A percentile compares a stretch with the other conserved stretches of the same genome.
phyloP scores from a whole-genome alignment of 768 basidiomycete species.

The Suillus alpinus region DNA sequence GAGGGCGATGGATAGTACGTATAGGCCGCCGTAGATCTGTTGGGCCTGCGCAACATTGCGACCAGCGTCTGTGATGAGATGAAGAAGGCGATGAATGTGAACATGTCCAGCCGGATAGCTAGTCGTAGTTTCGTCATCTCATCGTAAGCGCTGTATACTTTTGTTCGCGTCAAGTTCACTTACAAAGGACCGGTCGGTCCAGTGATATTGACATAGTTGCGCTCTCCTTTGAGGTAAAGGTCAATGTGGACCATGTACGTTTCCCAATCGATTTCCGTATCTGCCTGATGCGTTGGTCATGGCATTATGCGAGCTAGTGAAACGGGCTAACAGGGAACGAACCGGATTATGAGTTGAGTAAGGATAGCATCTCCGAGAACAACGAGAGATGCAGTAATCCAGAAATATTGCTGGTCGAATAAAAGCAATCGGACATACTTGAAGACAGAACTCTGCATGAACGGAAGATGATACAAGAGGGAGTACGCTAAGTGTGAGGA shows the following conservation, averaged over 20 bases:
- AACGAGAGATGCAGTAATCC: constrained; percentile 59
- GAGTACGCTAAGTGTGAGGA: too few relatives aligned
- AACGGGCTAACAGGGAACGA: constrained; percentile 71
- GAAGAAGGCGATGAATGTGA: constrained; percentile 72
- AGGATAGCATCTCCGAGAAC: constrained; percentile 75
- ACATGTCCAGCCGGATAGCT: constrained; percentile 97
- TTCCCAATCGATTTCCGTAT: constrained; percentile 98
- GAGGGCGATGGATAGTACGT: constrained; percentile 61
- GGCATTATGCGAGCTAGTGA: constrained; percentile 9
- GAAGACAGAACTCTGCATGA: constrained; percentile 3
- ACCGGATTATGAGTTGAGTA: constrained; percentile 75
- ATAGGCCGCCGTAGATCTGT: constrained; percentile 74
- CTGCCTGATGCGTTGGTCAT: constrained; percentile 41
- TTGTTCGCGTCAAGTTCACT: constrained; percentile 22
- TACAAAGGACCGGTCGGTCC: constrained; percentile 94
- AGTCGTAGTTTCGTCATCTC: background rate
- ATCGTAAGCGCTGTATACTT: background rate
- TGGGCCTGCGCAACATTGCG: constrained; percentile 64
- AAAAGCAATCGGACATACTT: constrained; percentile 27
- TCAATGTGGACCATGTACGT: constrained; percentile 92
- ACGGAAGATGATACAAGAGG: background rate
- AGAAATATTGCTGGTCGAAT: constrained; percentile 60
- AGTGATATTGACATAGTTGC: constrained; percentile 74
- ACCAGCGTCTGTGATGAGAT: constrained; percentile 60
- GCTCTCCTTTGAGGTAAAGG: constrained; percentile 75